phyloP scores from a whole-genome alignment of 768 basidiomycete genomes.

The Boletus sensibilis region DNA sequence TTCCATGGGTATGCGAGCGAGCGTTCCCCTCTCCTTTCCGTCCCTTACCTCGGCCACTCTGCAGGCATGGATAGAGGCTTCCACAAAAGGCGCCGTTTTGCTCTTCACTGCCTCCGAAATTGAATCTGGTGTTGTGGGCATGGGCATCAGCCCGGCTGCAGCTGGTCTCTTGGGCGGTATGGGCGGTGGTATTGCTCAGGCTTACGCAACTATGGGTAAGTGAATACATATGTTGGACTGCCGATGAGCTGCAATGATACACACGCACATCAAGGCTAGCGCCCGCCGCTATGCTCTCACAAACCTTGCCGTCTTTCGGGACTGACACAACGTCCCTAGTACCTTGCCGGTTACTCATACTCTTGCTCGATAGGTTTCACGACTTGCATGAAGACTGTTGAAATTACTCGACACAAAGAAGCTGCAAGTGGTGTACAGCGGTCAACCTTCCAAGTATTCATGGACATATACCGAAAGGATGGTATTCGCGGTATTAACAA shows the following conservation, averaged over 20 bases:
- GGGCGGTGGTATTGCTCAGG: constrained; percentile 96
- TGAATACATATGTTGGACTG: constrained; percentile 16
- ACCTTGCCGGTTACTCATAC: constrained; percentile 8
- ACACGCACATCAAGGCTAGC: constrained; percentile 18
- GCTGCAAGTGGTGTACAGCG: constrained; percentile 81
- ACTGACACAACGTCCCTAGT: neutral
- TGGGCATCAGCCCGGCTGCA: constrained; percentile 76
- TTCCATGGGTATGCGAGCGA: constrained; percentile 81
- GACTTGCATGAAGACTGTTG: constrained; percentile 99
- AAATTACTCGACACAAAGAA: constrained; percentile 95
- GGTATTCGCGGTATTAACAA: constrained; percentile 97
- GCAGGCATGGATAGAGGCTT: constrained; percentile 99
- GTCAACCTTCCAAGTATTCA: constrained; percentile 92
- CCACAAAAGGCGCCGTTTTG: constrained; percentile 95
- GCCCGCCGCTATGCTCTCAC: constrained; percentile 14
- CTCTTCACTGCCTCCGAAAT: constrained; percentile 96
- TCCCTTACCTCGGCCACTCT: neutral
- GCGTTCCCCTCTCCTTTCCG: neutral
- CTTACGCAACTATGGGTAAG: constrained; percentile 99
- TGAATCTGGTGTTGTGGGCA: constrained; percentile 59
- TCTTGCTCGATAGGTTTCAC: constrained; percentile 70
- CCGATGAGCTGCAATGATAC: constrained; percentile 16
- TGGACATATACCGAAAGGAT: constrained; percentile 90
- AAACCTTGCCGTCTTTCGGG: constrained; percentile 15
- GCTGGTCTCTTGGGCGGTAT: constrained; percentile 95